phyloP scores from a whole-genome alignment of 768 basidiomycete genomes.

The Lenzites betulinus region DNA sequence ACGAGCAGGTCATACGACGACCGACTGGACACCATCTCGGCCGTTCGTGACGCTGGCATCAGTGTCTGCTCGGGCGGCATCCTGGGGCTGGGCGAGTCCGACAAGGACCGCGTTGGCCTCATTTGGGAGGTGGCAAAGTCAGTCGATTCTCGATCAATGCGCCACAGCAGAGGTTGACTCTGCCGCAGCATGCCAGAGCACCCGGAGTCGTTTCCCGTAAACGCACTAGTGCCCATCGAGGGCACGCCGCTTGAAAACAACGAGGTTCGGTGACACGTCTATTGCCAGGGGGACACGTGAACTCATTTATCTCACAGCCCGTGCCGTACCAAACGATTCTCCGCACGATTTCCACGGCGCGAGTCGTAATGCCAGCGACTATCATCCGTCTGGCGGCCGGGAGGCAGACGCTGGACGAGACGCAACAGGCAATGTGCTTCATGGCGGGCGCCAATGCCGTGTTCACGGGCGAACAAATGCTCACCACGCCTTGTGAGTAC shows the following conservation, averaged over 20 bases:
- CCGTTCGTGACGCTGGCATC: constrained; percentile 93
- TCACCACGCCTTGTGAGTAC: constrained; percentile 90
- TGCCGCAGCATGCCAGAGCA: constrained; percentile 82
- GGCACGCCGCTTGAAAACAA: constrained; percentile 94
- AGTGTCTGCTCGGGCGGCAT: constrained; percentile 98
- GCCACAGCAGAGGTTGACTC: constrained; percentile 9
- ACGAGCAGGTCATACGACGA: constrained; percentile 95
- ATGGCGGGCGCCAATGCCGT: constrained; percentile 98
- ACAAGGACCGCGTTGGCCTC: constrained; percentile 87
- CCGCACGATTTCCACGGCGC: constrained; percentile 93
- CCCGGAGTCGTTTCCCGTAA: constrained; percentile 99
- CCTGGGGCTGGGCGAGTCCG: constrained; percentile 89
- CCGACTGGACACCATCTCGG: constrained; percentile 82
- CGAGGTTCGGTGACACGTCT: constrained; percentile 50
- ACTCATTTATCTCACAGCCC: constrained; percentile 48
- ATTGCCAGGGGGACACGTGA: not conserved
- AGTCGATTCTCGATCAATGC: constrained; percentile 34
- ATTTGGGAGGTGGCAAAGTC: constrained; percentile 94
- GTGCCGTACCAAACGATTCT: constrained; percentile 82
- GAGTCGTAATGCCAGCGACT: constrained; percentile 86
- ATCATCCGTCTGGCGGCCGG: constrained; percentile 97
- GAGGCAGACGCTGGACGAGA: constrained; percentile 82
- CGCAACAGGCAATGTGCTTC: constrained; percentile 97
- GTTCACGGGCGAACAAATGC: constrained; percentile 97
- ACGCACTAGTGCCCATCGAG: constrained; percentile 93